Base-by-base conservation (phyloP, 2,329 filamentous ascomycete genomes). In the Aspergillus melleus region DNA sequence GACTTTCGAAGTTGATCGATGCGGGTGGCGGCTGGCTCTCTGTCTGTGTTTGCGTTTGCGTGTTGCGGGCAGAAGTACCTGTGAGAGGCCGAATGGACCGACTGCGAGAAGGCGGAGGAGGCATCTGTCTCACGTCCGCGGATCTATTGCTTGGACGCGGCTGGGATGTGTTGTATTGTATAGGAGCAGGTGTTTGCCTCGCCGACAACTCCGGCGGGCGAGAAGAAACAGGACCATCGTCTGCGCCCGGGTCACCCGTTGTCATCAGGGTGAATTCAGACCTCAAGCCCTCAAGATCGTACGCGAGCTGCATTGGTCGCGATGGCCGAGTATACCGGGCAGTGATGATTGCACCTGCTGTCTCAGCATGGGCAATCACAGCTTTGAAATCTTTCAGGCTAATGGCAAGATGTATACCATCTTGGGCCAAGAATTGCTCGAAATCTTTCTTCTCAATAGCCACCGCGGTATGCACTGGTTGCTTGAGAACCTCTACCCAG, bases 241-340 rank as follows among this genome's bases (percentile, higher is more conserved):
- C 74, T 19, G 47, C 56, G 16, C 73, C 78, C 29, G 79, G 77
- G 55, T 87, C 84, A 36, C 86, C 86, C 58, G 81, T 82, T 20
- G 86, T 89, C 86, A 88, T 88, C 47, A 89, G 74, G 2, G 84
- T 88, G 67, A 87, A 88, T 58, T 88, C 83, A 64, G 84, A 83
- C 44, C 78, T 70, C 36, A 88, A 71, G 10, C 85, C 86, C 51
- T 81, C 78, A 55, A 79, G 79, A 42, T 81, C 78, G 64, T 88
- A 89, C 60, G 77, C 81, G 63, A 89, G 81, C 63, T 88, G 86
- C 62, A 88, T 70, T 4, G 86, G 86, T 30, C 84, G 80, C 36
- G 80, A 84, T 4, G 86, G 85, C 22, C 80, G 78, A 2, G 86
- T 88, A 67, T 87, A 88, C 57, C 79, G 80, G 36, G 85, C 85